Evolutionary conservation across 441 rosid genomes (phyloP).

Genomic region (Eutrema salsugineum): DNA sequence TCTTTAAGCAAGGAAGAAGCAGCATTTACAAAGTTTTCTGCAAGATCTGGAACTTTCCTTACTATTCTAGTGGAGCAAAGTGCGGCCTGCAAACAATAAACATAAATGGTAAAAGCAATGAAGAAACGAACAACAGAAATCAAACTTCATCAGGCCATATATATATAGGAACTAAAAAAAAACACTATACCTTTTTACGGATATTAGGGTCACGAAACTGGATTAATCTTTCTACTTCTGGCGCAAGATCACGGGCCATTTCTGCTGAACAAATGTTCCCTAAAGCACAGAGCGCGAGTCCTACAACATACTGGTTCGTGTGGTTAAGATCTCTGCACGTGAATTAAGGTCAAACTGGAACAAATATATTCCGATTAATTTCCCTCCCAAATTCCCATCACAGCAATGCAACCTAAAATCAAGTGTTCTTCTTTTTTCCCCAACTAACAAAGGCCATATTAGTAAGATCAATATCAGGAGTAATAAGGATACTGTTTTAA

Average conservation of each 20-base stretch:
- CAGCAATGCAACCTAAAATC: background rate
- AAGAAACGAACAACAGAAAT: background rate
- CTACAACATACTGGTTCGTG: slow-evolving; percentile 94
- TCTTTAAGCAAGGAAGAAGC: slow-evolving; percentile 88
- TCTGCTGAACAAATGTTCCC: slow-evolving; percentile 99
- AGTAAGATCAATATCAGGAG: background rate
- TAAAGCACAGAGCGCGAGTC: slow-evolving; percentile 98
- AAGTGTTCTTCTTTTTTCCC: background rate
- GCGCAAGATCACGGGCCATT: slow-evolving; percentile 99
- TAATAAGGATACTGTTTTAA: slow-evolving; percentile 91
- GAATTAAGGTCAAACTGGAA: slow-evolving; percentile 55
- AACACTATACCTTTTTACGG: slow-evolving; percentile 76
- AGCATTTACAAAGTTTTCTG: slow-evolving; percentile 93
- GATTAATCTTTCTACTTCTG: slow-evolving; percentile 96
- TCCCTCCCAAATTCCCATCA: background rate
- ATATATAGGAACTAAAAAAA: slow-evolving; percentile 8
- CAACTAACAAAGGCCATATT: background rate
- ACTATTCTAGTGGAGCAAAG: slow-evolving; percentile 91
- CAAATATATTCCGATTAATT: background rate
- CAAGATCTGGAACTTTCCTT: slow-evolving; percentile 96
- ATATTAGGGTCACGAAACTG: slow-evolving; percentile 99
- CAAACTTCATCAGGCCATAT: slow-evolving; percentile 11
- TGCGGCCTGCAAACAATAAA: slow-evolving; percentile 69
- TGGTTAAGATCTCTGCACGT: slow-evolving; percentile 93
- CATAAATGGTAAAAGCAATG: slow-evolving; percentile 16